Percentiles rank a stretch among this genome's conserved stretches.
phyloP scores from a whole-genome alignment of 1,139 yeast genomes.

The Suhomyces maxii region DNA sequence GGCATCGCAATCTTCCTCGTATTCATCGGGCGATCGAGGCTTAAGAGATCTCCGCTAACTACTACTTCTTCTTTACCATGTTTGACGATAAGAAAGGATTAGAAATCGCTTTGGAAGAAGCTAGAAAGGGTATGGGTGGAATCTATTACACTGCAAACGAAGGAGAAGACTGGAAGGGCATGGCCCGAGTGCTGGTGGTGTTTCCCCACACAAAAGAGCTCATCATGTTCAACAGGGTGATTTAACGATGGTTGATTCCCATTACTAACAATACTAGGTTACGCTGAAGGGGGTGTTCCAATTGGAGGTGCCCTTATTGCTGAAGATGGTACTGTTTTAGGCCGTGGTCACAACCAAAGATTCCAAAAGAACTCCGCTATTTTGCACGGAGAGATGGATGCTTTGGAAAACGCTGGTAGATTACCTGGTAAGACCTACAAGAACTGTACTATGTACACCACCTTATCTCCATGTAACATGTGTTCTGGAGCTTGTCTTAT shows the following conservation, averaged over 20 bases:
- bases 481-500: constrained; percentile 90
- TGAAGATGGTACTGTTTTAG: constrained; percentile 77
- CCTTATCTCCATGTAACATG: constrained; percentile 92
- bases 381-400: constrained; percentile 87
- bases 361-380: constrained; percentile 79
- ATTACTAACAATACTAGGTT: constrained; percentile 37
- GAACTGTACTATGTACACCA: constrained; percentile 80
- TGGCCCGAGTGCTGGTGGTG: too few species aligned
- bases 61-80: not conserved
- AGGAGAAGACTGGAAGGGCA: not conserved
- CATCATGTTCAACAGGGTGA: too few species aligned
- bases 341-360: constrained; percentile 87
- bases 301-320: constrained; percentile 75
- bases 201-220: too few species aligned
- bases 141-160: not conserved
- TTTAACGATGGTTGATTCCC: too few species aligned
- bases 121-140: constrained; percentile 51
- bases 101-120: constrained; percentile 72
- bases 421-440: constrained; percentile 66
- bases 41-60: too few species aligned
- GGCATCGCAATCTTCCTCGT: too few species aligned
- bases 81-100: constrained; percentile 67
- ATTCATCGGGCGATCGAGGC: too few species aligned
- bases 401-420: constrained; percentile 88
- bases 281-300: constrained; percentile 87